Base-by-base conservation (phyloP, 1,284 basidiomycete genomes). In the Tranzscheliella williamsii region DNA sequence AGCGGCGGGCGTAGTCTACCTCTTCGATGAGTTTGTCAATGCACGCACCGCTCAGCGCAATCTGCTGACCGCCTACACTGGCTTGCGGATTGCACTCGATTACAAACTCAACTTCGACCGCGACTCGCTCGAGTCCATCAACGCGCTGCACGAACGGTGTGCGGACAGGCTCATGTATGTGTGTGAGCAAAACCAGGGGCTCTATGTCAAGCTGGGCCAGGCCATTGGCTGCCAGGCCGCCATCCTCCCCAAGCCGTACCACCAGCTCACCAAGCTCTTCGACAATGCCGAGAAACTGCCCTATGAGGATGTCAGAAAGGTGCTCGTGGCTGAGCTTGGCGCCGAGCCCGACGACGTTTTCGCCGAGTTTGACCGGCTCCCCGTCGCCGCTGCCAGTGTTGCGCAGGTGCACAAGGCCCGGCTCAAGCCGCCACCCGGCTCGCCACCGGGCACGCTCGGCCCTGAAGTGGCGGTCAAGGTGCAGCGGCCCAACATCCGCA, bases 51-150 rank as follows among this genome's bases (percentile, higher is more conserved):
- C 55, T 1, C 67, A 72, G 33, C 42, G 71, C 20, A 72, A 70
- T 33, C 33, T 73, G 9, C 30, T 61, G 15, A 70, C 70, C 16
- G 56, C 58, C 7, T 66, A 42, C 22, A 64, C 53, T 3, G 70
- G 70, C 20, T 15, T 68, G 6, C 48, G 48, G 11, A 70, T 73
- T 31, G 72, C 64, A 3, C 24, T 71, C 12, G 72, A 73, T 45
- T 73, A 72, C 64, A 73, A 73, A 48, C 39, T 72, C 55, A 70
- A 72, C 40, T 72, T 72, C 26, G 65, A 71, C 30, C 45, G 45
- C 18, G 41, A 56, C 32, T 55, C 55, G 26, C 47, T 54, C 41
- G 55, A 63, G 18, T 56, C 52, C 35, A 62, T 67, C 52, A 66
- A 61, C n/a, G 61, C 65, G 3, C 49, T 73, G 1, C 72, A 73